Percentiles rank a stretch among this genome's conserved stretches.
Evolutionary conservation across 345 rosid species (phyloP).

Genomic region (Populus ilicifolia): DNA sequence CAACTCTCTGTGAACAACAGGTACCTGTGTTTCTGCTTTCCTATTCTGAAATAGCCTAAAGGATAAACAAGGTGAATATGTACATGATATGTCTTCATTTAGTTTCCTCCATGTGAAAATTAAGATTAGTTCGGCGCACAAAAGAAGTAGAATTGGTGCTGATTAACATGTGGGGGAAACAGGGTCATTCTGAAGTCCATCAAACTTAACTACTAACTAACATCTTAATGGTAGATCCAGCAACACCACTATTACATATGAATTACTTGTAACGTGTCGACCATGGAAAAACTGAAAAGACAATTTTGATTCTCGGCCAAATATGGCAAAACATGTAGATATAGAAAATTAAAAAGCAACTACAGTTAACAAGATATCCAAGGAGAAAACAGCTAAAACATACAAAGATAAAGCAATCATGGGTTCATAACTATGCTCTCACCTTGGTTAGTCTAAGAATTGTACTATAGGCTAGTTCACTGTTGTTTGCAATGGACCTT

Average conservation of each 20-base stretch:
- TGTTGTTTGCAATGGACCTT: slow-evolving; percentile 45
- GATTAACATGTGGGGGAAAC: too few species aligned
- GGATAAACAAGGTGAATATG: neutral
- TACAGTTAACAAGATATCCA: neutral
- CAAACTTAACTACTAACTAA: neutral
- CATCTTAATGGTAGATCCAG: neutral
- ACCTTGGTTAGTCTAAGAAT: slow-evolving; percentile 89
- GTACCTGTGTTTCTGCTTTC: too few species aligned
- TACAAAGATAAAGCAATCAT: neutral
- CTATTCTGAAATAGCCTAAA: too few species aligned
- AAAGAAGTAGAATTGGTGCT: too few species aligned
- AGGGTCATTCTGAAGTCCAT: neutral
- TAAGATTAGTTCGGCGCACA: too few species aligned
- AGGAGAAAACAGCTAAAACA: neutral
- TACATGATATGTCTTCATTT: neutral
- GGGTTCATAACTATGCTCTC: slow-evolving; percentile 11
- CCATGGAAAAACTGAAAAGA: neutral
- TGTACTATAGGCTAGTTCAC: slow-evolving; percentile 47
- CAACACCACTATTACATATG: neutral
- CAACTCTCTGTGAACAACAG: too few species aligned
- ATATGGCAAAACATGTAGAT: neutral
- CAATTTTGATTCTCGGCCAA: neutral
- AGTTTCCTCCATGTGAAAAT: neutral
- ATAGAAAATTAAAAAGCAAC: neutral
- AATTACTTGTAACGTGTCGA: neutral